Conservation (phyloP, 805 yeast species). For the Clavispora carvajalis region DNA sequence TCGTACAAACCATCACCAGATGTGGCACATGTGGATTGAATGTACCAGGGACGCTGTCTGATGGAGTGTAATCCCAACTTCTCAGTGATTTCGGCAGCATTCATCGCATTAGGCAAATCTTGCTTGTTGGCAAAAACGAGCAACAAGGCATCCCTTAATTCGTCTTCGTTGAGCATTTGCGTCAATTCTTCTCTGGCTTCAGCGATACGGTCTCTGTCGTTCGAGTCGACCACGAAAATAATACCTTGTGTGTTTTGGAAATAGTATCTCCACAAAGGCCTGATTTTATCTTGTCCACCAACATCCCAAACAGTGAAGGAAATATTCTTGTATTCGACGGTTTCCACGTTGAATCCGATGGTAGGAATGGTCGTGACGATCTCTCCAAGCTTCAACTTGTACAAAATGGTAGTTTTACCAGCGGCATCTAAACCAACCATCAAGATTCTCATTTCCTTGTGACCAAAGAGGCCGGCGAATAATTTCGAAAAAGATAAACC, state of each 20-base stretch:
- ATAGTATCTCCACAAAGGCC: slow-evolving; percentile 7
- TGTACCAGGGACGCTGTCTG: slow-evolving; percentile 7
- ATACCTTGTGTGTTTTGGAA: slow-evolving; percentile 7
- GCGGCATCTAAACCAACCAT: slow-evolving; percentile 7
- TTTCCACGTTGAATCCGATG: slow-evolving; percentile 6
- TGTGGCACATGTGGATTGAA: slow-evolving; percentile 6
- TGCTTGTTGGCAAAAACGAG: slow-evolving; percentile 7
- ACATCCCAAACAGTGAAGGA: slow-evolving; percentile 6
- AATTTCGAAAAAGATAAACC: slow-evolving; percentile 4
- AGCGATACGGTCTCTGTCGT: slow-evolving; percentile 5
- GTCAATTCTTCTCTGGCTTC: slow-evolving; percentile 6
- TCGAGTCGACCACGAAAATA: slow-evolving; percentile 4
- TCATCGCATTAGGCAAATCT: slow-evolving; percentile 7
- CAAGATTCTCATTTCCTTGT: slow-evolving; percentile 5
- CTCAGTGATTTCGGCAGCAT: slow-evolving; percentile 6
- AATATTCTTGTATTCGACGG: slow-evolving; percentile 6
- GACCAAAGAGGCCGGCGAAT: slow-evolving; percentile 4
- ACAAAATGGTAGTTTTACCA: slow-evolving; percentile 6
- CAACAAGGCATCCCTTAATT: slow-evolving; percentile 6
- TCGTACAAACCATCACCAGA: slow-evolving; percentile 43
- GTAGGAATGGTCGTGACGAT: slow-evolving; percentile 6
- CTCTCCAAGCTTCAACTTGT: slow-evolving; percentile 6
- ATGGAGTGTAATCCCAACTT: slow-evolving; percentile 7
- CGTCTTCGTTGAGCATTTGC: slow-evolving; percentile 7
- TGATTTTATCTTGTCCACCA: slow-evolving; percentile 7